Evolutionary conservation across 2,329 filamentous ascomycete genomes (phyloP), one percentile per base, ranked within the genome.

Genomic region (Sporothrix euskadiensis): DNA sequence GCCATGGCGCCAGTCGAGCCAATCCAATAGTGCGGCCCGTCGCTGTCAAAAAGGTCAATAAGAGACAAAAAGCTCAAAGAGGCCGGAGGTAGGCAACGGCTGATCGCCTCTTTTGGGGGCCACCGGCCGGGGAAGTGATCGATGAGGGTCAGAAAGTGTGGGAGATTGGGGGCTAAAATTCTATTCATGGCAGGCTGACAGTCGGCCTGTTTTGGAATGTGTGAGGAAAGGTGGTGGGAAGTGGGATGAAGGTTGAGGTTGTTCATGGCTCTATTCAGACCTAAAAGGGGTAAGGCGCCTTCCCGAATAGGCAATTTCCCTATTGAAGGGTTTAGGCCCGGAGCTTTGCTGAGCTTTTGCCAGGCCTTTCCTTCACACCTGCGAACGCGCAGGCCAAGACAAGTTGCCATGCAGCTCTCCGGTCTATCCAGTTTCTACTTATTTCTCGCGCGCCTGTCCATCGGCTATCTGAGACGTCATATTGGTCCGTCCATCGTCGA

Each of bases 211-310:
- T 9, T 30, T 66, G 61, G 12, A 47, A 47, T 30, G 39, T 14
- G 8, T 68, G 41, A 19, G 2, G 12, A 10, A 22, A 10, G 12
- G 16, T 59, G 30, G 16, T n/a, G 14, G 41, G 49, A 56, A 56
- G 32, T 12, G 22, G 57, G 61, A 12, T 26, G 61, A 26, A 12
- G 44, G 14, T 72, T 69, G 75, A 77, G 47, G 74, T 73, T 78
- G 79, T 80, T 80, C 77, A 78, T 57, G 73, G 75, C n/a, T 73
- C 79, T 81, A 81, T 81, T 81, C 78, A 81, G 61, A 76, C 77
- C 80, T 76, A 54, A 78, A 80, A 76, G 6, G 49, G 79, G 78
- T 63, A 77, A 77, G 47, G 75, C 52, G 72, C 73, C 49, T 39
- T 66, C 72, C 72, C 22, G 47, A 76, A 52, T 56, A 73, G 74